A percentile compares a stretch with the other conserved stretches of the same genome.
Conservation (phyloP, 2,329 filamentous ascomycete genomes). For the Colletotrichum simmondsii region DNA sequence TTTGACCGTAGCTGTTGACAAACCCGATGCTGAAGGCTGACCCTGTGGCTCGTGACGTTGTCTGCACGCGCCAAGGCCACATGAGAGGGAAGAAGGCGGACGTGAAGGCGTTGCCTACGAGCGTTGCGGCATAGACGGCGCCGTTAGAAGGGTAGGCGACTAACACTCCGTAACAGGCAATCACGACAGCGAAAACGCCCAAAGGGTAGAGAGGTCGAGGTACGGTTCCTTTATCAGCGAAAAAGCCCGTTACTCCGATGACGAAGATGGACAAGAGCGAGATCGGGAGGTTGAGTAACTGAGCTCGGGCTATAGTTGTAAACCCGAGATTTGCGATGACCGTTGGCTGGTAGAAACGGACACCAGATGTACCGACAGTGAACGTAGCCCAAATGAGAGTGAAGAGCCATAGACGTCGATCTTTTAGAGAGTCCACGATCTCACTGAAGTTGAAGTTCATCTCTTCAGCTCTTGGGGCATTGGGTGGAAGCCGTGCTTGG, state of each 20-base stretch:
- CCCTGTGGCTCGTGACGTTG: conserved; percentile 56
- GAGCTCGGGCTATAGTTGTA: conserved; percentile 56
- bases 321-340: conserved; percentile 50
- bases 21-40: conserved; percentile 62
- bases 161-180: conserved; percentile 57
- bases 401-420: conserved; percentile 57
- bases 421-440: conserved; percentile 50
- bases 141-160: conserved; percentile 57
- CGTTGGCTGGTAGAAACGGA: conserved; percentile 55
- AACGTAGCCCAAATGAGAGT: conserved; percentile 55
- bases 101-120: conserved; percentile 55
- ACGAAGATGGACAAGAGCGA: conserved; percentile 53
- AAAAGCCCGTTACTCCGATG: conserved; percentile 53
- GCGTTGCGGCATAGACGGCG: conserved; percentile 57
- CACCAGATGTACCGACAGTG: conserved; percentile 53
- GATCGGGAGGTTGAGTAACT: conserved; percentile 61
- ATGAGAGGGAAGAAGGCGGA: conserved; percentile 59
- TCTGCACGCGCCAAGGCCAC: conserved; percentile 64
- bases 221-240: conserved; percentile 53
- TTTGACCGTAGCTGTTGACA: conserved; percentile 61
- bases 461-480: conserved; percentile 54
- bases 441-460: conserved; percentile 52
- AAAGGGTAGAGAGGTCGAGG: conserved; percentile 57
- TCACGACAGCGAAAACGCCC: conserved; percentile 52
- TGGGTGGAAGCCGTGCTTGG: conserved; percentile 56